phyloP scores from a whole-genome alignment of 2,329 filamentous ascomycete species.

The Domatiomyces catenatus region DNA sequence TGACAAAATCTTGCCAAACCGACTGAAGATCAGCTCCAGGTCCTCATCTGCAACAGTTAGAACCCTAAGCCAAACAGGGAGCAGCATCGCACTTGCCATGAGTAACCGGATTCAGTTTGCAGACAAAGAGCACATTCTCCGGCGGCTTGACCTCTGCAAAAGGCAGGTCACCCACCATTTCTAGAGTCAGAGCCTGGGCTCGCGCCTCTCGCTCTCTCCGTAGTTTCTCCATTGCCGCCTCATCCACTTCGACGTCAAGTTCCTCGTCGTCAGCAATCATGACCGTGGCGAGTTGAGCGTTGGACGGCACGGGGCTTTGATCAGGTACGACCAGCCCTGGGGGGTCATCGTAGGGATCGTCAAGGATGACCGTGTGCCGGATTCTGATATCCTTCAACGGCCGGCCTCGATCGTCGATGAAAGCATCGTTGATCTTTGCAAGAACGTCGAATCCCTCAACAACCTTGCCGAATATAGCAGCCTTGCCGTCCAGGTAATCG shows the following conservation, averaged over 20 bases:
- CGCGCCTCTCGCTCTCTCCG: constrained; percentile 80
- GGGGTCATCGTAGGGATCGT: constrained; percentile 83
- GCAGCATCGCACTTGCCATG: constrained; percentile 34
- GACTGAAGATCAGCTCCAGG: constrained; percentile 86
- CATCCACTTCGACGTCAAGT: constrained; percentile 61
- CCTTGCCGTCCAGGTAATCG: constrained; percentile 81
- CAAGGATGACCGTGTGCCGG: constrained; percentile 77
- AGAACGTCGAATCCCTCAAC: constrained; percentile 90
- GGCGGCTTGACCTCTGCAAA: constrained; percentile 96
- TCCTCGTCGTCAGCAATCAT: constrained; percentile 82
- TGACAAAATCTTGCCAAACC: constrained; percentile 85
- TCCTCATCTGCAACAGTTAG: constrained; percentile 52
- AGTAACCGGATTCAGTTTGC: constrained; percentile 94
- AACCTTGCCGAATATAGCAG: constrained; percentile 87
- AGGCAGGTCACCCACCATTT: constrained; percentile 94
- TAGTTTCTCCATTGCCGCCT: constrained; percentile 62
- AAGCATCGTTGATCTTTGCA: constrained; percentile 82
- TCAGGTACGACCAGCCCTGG: constrained; percentile 59
- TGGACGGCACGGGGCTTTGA: constrained; percentile 63
- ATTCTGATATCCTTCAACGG: constrained; percentile 91
- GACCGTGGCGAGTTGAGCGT: constrained; percentile 77
- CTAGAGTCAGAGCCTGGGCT: constrained; percentile 82
- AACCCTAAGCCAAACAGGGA: neutral
- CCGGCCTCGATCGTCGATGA: constrained; percentile 70
- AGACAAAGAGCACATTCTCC: constrained; percentile 94